Conservation (phyloP, 495 filamentous ascomycete species). For the Geopyxis carbonaria region DNA sequence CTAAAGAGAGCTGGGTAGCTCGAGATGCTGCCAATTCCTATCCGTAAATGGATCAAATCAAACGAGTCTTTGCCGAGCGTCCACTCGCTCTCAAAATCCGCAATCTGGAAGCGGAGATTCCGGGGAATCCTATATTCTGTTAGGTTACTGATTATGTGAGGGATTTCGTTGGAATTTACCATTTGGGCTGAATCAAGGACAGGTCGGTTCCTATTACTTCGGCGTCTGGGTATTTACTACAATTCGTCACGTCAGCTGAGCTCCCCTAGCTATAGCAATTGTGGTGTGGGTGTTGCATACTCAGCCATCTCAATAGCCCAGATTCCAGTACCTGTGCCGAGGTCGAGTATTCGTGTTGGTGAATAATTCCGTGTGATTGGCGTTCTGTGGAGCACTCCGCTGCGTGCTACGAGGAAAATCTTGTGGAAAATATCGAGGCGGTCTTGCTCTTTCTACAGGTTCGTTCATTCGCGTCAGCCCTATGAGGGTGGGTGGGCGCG, state of each 20-base stretch:
- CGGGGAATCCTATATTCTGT: slow-evolving; percentile 41
- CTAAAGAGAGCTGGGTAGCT: slow-evolving; percentile 63
- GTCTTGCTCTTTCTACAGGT: slow-evolving; percentile 45
- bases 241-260: slow-evolving; percentile 63
- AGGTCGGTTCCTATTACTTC: slow-evolving; percentile 62
- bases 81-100: slow-evolving; percentile 76
- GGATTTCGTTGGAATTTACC: slow-evolving; percentile 33
- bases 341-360: slow-evolving; percentile 46
- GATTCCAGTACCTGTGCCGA: slow-evolving; percentile 80
- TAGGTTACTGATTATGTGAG: slow-evolving; percentile 1
- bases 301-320: slow-evolving; percentile 81
- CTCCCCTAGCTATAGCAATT: slow-evolving; percentile 82
- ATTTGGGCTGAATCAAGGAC: slow-evolving; percentile 60
- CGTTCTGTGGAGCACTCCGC: slow-evolving; percentile 37
- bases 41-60: slow-evolving; percentile 73
- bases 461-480: neutral
- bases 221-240: slow-evolving; percentile 41
- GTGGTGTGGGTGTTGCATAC: slow-evolving; percentile 53
- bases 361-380: slow-evolving; percentile 37
- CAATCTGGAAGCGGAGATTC: slow-evolving; percentile 50
- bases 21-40: slow-evolving; percentile 61
- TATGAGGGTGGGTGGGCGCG: neutral
- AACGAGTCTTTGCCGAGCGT: slow-evolving; percentile 54
- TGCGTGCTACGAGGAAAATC: slow-evolving; percentile 49
- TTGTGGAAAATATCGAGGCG: slow-evolving; percentile 67